phyloP scores from a whole-genome alignment of 106 monocot species.

The Gastrodia elata region DNA sequence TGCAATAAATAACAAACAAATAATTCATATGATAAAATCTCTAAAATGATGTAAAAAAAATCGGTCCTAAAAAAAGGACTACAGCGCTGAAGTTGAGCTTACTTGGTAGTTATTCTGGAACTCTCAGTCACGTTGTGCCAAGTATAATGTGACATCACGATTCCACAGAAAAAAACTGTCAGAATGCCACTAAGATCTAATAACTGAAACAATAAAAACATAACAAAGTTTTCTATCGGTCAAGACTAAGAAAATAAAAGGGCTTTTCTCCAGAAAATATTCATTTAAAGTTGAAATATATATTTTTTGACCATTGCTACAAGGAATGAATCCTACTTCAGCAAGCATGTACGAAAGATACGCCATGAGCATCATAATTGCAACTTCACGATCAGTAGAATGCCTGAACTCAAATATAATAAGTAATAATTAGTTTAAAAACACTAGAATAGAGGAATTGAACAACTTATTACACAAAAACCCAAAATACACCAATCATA shows the following conservation, averaged over 20 bases:
- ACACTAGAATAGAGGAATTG: background rate
- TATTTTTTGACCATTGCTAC: background rate
- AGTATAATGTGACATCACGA: conserved; percentile 99
- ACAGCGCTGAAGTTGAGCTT: conserved; percentile 9
- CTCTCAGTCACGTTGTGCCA: conserved; percentile 99
- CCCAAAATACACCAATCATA: background rate
- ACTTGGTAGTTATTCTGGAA: conserved; percentile 97
- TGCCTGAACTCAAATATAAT: conserved; percentile 31
- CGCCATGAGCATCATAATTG: conserved; percentile 79
- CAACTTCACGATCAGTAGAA: conserved; percentile 83
- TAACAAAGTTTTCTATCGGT: background rate
- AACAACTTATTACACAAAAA: background rate
- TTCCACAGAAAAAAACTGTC: conserved; percentile 96
- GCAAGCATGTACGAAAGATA: conserved; percentile 73
- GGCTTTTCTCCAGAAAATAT: background rate
- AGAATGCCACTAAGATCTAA: conserved; percentile 88
- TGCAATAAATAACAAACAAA: conserved; percentile 21
- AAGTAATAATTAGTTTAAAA: background rate
- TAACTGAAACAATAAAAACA: conserved; percentile 38
- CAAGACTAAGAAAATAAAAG: background rate
- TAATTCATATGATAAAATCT: background rate
- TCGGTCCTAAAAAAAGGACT: background rate
- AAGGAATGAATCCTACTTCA: conserved; percentile 38
- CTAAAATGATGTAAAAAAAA: background rate
- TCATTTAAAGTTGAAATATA: background rate